Conservation (phyloP, 2,329 filamentous ascomycete species). For the Diaporthe batatas region DNA sequence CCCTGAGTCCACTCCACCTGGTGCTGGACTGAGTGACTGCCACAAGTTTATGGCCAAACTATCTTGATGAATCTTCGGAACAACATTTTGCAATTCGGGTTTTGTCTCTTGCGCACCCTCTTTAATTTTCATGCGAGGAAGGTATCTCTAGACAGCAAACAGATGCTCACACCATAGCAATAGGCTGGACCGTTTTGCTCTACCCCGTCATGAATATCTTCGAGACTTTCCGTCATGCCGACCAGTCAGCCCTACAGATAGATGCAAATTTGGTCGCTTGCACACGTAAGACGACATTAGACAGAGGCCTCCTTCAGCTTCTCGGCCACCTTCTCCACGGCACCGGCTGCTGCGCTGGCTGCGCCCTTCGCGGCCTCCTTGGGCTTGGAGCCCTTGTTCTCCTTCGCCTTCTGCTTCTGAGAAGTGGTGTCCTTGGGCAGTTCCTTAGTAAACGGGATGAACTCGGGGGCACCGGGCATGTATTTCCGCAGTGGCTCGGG, state of each 20-base stretch:
- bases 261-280: not conserved
- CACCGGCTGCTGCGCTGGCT: constrained; percentile 41
- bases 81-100: not conserved
- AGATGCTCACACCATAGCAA: constrained; percentile 13
- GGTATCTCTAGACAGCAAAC: constrained; percentile 30
- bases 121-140: constrained; percentile 13
- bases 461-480: constrained; percentile 89
- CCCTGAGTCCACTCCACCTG: constrained; percentile 32
- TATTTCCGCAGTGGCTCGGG: constrained; percentile 90
- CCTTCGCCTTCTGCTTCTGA: constrained; percentile 45
- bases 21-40: not conserved
- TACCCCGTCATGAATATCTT: not conserved
- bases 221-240: not conserved
- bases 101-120: not conserved
- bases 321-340: constrained; percentile 47
- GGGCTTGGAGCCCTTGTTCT: constrained; percentile 44
- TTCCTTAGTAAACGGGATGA: constrained; percentile 90
- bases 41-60: not conserved
- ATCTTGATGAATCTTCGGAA: not conserved
- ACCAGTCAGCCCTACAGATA: constrained; percentile 13
- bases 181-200: not conserved
- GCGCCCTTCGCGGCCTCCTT: constrained; percentile 44
- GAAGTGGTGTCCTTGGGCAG: constrained; percentile 74
- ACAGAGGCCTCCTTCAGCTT: constrained; percentile 49
- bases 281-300: constrained; percentile 36